Evolutionary conservation across 1,284 basidiomycete genomes (phyloP), one percentile per base, ranked within the genome.

Genomic region (Pterulicium gracile): DNA sequence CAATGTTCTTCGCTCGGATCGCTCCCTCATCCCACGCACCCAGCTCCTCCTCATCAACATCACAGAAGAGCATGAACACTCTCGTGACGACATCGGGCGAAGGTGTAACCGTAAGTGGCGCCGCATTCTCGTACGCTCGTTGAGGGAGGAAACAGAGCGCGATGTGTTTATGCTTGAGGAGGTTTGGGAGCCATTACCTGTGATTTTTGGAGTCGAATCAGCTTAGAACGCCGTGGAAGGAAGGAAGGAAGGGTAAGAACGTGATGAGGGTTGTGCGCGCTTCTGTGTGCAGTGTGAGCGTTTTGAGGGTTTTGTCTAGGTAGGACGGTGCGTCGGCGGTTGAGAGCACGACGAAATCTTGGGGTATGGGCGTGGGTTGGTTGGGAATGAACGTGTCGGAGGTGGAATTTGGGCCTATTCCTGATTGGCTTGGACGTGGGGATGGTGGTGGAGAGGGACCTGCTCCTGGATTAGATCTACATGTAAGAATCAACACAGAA

Each of bases 141-240:
- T 73, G 72, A 1, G 67, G 61, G 2, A 73, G 43, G 56, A 75
- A 75, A 3, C 69, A 64, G 4, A 75, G 55, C 1, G 68, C 68
- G 45, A 73, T 52, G 44, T 66, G 53, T 17, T 57, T 53, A 54
- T 72, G 64, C 47, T 62, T 65, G 27, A 63, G 47, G 19, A 72
- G 51, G 3, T 57, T 56, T 0, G 69, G 68, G 3, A 72, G 63
- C 70, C 70, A 73, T 51, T 67, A 72, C 7, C 65, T 65, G 45
- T 32, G n/a, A n/a, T 3, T 19, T 24, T n/a, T n/a, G n/a, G n/a
- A n/a, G n/a, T n/a, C n/a, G n/a, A n/a, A 32, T 42, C 35, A 19
- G 32, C 5, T 13, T 34, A 24, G 10, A 45, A 50, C 3, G 50
- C 36, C n/a, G 15, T 32, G 14, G 7, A 39, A 18, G 17, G 36